Evolutionary conservation across 1,284 basidiomycete genomes (phyloP).

Genomic region (Fomitopsis pinicola): DNA sequence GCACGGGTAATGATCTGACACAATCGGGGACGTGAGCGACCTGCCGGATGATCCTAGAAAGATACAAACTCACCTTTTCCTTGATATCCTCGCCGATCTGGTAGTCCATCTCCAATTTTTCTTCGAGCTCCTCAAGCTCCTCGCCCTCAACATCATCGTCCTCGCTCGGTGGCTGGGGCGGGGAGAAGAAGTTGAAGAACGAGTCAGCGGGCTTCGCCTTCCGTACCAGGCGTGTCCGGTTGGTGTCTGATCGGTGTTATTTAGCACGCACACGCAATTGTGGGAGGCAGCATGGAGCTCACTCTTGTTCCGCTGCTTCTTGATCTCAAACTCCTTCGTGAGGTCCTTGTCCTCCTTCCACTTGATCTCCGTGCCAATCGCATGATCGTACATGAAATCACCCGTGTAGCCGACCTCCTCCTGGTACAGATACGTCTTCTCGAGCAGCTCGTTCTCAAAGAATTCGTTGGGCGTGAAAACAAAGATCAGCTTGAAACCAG

Average conservation of each 20-base stretch:
- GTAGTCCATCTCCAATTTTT: slow-evolving; percentile 94
- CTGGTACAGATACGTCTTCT: slow-evolving; percentile 96
- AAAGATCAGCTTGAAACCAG: slow-evolving; percentile 92
- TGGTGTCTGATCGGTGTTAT: slow-evolving; percentile 60
- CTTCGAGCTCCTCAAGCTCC: slow-evolving; percentile 86
- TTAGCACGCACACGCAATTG: background rate
- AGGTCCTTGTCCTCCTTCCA: slow-evolving; percentile 99
- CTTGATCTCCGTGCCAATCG: slow-evolving; percentile 86
- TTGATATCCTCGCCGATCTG: slow-evolving; percentile 99
- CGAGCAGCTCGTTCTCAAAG: slow-evolving; percentile 82
- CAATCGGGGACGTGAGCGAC: background rate
- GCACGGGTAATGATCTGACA: slow-evolving; percentile 88
- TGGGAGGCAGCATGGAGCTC: slow-evolving; percentile 21
- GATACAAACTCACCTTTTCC: slow-evolving; percentile 65
- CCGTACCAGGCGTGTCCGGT: slow-evolving; percentile 87
- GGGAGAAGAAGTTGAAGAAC: slow-evolving; percentile 97
- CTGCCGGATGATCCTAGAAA: background rate
- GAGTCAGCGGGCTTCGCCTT: slow-evolving; percentile 87
- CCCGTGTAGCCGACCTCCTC: slow-evolving; percentile 91
- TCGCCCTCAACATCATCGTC: slow-evolving; percentile 83
- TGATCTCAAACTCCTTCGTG: slow-evolving; percentile 96
- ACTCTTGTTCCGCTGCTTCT: slow-evolving; percentile 99
- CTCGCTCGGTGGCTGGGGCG: slow-evolving; percentile 78
- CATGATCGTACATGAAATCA: slow-evolving; percentile 94
- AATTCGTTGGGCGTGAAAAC: slow-evolving; percentile 81